Evolutionary conservation across 2,329 filamentous ascomycete genomes (phyloP).

Genomic region (Diaporthe sp.): DNA sequence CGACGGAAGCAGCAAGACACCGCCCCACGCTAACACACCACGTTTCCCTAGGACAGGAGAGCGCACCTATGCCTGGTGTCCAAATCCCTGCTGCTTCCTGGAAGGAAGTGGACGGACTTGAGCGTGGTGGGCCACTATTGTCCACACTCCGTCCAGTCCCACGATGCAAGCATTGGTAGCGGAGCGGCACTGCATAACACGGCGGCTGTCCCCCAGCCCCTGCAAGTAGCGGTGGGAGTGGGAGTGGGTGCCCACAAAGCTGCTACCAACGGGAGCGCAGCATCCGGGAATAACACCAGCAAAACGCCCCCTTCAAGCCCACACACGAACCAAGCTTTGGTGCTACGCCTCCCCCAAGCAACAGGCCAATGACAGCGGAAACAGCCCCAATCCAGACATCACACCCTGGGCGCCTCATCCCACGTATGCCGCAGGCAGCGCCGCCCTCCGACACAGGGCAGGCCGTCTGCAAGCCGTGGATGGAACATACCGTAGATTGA

Average conservation of each 20-base stretch:
- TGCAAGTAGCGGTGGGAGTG: conserved; percentile 30
- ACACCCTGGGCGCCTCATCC: conserved; percentile 17
- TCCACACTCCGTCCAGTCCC: neutral
- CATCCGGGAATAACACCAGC: conserved; percentile 34
- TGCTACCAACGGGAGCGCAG: conserved; percentile 8
- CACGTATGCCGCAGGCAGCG: conserved; percentile 16
- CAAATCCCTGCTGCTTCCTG: neutral
- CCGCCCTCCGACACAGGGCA: conserved; percentile 20
- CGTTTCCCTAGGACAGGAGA: neutral
- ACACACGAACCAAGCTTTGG: conserved; percentile 22
- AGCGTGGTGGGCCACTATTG: conserved; percentile 13
- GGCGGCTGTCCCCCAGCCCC: conserved; percentile 10
- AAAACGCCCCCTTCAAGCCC: conserved; percentile 8
- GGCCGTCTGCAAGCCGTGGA: conserved; percentile 6
- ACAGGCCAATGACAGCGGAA: conserved; percentile 27
- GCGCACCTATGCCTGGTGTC: neutral
- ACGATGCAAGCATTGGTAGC: conserved; percentile 20
- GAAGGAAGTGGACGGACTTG: conserved; percentile 4
- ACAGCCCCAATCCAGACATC: conserved; percentile 2
- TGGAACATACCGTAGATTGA: neutral
- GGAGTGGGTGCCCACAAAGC: conserved; percentile 13
- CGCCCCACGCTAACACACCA: neutral
- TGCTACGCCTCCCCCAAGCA: conserved; percentile 20
- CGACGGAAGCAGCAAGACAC: conserved; percentile 12
- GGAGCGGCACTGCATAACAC: conserved; percentile 10